Base-by-base conservation (phyloP, 768 basidiomycete species). In the Candolleomyces eurysporus region DNA sequence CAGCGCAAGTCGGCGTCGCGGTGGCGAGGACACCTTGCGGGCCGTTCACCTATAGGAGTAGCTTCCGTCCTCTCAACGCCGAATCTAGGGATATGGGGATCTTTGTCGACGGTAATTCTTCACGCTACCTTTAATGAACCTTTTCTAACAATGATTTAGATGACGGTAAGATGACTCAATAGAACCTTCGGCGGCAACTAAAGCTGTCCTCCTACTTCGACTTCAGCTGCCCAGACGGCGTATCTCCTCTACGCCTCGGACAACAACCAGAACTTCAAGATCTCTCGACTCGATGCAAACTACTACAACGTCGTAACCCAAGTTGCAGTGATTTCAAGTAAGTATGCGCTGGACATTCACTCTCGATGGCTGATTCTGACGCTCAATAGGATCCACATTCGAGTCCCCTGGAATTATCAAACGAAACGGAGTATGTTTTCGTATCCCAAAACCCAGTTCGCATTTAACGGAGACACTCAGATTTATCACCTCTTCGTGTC, bases 211-310 rank as follows among this genome's bases (percentile, higher is more conserved):
- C 39, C n/a, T 19, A 9, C 40, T 42, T 19, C 53, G 45, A n/a
- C n/a, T 40, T 19, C 22, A 80, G 79, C 73, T 60, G 77, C 76
- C 16, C 78, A 79, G 61, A 82, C 81, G 0, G 73, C 83, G 7
- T 88, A 87, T 67, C 76, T 88, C 14, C 75, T 88, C 17, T 88
- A 86, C 65, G 86, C 86, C 17, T 86, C 84, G 5, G 85, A 88
- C 71, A 84, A 84, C 71, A 88, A 88, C 69, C 83, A 85, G 71
- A 84, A 87, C 68, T 86, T 87, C 78, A 88, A 88, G 76, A 86
- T 88, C 22, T 78, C 85, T 13, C 72, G 71, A 54, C 70, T 86
- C 58, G 83, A 85, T 63, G 62, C 78, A n/a, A 79, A 86, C 67
- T 88, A 85, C 63, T 83, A 85, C 66, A 83, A 82, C 60, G 82